Conservation (phyloP, 164 flowering plant genomes). For the Umbilicus rupestris region DNA sequence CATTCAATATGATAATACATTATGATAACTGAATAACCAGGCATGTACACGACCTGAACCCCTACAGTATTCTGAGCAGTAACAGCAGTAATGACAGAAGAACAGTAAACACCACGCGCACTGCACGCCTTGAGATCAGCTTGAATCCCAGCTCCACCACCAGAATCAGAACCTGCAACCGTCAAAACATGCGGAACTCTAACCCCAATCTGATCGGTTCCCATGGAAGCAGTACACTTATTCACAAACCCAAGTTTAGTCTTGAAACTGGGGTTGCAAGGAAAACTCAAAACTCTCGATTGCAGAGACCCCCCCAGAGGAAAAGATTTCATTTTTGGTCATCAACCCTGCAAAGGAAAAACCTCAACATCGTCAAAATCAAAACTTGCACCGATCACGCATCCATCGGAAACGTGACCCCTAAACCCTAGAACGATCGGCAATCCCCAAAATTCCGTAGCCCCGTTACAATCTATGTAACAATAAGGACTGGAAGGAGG, state of each 20-base stretch:
- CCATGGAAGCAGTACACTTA: not conserved
- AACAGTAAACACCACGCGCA: conserved; percentile 83
- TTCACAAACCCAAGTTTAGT: not conserved
- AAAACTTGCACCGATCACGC: not conserved
- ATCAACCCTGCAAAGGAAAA: not conserved
- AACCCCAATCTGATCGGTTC: not conserved
- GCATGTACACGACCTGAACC: conserved; percentile 55
- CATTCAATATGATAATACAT: not conserved
- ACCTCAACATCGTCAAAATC: not conserved
- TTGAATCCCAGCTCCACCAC: conserved; percentile 97
- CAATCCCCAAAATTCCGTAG: no score
- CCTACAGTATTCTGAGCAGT: conserved; percentile 97
- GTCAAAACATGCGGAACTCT: conserved; percentile 63
- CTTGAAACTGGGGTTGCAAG: not conserved
- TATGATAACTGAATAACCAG: not conserved
- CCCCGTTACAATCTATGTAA: no score
- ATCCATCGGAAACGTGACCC: not conserved
- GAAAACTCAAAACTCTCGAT: not conserved
- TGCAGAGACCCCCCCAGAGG: not conserved
- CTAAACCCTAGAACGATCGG: no score
- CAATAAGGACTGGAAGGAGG: no score
- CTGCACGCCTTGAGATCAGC: conserved; percentile 91
- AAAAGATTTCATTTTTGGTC: not conserved
- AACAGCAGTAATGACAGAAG: conserved; percentile 86
- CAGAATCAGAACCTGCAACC: conserved; percentile 95